A percentile compares a stretch with the other conserved stretches of the same genome.
Conservation (phyloP, 2,329 filamentous ascomycete genomes). For the Penicillium italicum region DNA sequence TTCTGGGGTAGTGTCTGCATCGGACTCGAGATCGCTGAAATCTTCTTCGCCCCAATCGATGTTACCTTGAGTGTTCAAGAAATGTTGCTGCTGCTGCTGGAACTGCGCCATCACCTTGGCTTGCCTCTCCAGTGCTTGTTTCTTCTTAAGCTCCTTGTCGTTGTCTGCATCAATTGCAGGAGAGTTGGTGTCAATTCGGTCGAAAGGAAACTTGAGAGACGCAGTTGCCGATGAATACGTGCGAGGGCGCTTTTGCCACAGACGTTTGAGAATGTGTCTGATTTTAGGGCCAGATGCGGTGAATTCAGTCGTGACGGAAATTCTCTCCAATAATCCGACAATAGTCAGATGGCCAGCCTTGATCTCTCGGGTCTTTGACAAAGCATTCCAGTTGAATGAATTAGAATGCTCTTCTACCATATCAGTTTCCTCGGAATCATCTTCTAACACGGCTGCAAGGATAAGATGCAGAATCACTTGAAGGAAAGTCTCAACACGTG, state of each 20-base stretch:
- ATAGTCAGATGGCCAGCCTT: constrained; percentile 46
- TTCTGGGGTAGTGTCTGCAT: constrained; percentile 52
- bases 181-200: constrained; percentile 76
- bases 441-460: constrained; percentile 81
- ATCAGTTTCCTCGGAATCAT: constrained; percentile 59
- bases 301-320: constrained; percentile 66
- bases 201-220: constrained; percentile 60
- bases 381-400: constrained; percentile 71
- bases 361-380: constrained; percentile 58
- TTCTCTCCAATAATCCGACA: constrained; percentile 51
- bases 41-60: constrained; percentile 87
- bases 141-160: constrained; percentile 76
- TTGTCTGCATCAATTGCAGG: constrained; percentile 63
- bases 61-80: constrained; percentile 81
- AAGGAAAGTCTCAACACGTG: constrained; percentile 83
- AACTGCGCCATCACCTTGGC: constrained; percentile 97
- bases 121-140: constrained; percentile 82
- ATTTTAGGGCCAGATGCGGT: constrained; percentile 83
- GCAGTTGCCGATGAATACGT: constrained; percentile 67
- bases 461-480: constrained; percentile 87
- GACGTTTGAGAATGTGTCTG: constrained; percentile 72
- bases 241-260: constrained; percentile 76
- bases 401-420: constrained; percentile 46
- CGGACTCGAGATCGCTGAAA: constrained; percentile 60
- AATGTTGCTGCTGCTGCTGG: constrained; percentile 94